Evolutionary conservation across 352 stramenopile genomes (phyloP), one percentile per base, ranked within the genome.

Genomic region (Albugo candida): DNA sequence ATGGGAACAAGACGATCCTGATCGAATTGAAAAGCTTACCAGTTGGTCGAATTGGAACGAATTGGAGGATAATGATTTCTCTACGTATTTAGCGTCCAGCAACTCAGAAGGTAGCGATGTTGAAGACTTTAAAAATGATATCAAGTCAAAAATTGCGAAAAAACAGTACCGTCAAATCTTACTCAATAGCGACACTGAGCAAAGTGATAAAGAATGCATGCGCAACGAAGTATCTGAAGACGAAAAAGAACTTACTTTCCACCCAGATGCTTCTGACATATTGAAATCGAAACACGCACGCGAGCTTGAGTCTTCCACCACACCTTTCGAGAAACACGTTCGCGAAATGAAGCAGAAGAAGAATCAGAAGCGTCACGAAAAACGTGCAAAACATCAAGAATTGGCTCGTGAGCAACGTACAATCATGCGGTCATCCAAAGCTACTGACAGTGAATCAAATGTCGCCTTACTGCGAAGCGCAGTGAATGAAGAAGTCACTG

Each of bases 1-100:
- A 31, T 98, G 94, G 94, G 94, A 98, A 49, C 71, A 93, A 44
- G 89, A 93, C 48, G 92, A 97, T 54, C 65, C 78, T 11, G 71
- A 92, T 41, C 70, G 91, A 47, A 50, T 94, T 61, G 89, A 92
- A 74, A 59, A 91, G 61, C 51, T 83, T 56, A 87, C 71, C 54
- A 56, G 74, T 47, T 70, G 66, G 18, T 27, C 53, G 10, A 71
- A 85, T 34, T 93, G 81, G 81, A 83, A 89, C 51, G 64, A 86
- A 51, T 64, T 73, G 12, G 65, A 95, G 40, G 83, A 94, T 37
- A 82, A 96, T 51, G 93, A 97, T 51, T 86, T 98, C 34, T 70
- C 82, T 39, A 79, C 85, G 12, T 98, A 97, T 55, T 55, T 98
- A 19, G 92, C 92, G 31, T 95, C 81, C 11, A 74, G 85, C 13